Conservation (phyloP, 2,329 filamentous ascomycete species). For the Sarocladium oryzae region DNA sequence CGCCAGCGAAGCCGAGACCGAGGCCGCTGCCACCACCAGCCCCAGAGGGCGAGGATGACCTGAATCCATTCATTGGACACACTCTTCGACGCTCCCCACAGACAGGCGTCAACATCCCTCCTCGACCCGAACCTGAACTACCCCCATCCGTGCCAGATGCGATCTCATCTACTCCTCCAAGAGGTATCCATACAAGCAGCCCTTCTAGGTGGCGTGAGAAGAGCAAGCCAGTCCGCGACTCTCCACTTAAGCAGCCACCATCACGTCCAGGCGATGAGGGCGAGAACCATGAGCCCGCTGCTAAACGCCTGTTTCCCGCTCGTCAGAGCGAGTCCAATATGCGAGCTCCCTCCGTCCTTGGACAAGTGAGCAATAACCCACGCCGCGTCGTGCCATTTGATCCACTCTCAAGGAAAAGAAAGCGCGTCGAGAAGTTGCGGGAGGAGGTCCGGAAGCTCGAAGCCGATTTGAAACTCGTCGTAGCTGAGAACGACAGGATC, state of each 20-base stretch:
- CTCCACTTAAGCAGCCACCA: constrained; percentile 42
- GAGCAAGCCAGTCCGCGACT: constrained; percentile 34
- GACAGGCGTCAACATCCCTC: constrained; percentile 11
- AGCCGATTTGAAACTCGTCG: constrained; percentile 50
- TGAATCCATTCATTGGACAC: constrained; percentile 34
- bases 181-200: constrained; percentile 51
- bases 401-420: constrained; percentile 42
- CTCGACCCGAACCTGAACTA: constrained; percentile 53
- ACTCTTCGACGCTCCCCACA: constrained; percentile 23
- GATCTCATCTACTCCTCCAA: constrained; percentile 46
- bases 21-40: constrained; percentile 41
- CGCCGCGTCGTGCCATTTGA: constrained; percentile 36
- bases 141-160: constrained; percentile 52
- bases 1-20: constrained; percentile 35
- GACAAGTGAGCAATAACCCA: constrained; percentile 25
- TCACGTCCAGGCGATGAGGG: constrained; percentile 19
- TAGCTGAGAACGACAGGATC: constrained; percentile 52
- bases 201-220: constrained; percentile 40
- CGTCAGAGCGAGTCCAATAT: not conserved
- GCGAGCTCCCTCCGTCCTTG: not conserved
- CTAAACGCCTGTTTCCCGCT: not conserved
- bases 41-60: constrained; percentile 33
- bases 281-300: not conserved
- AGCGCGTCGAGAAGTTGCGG: constrained; percentile 44
- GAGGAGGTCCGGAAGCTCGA: constrained; percentile 51